phyloP scores from a whole-genome alignment of 2,329 filamentous ascomycete species.

The Aureobasidium namibiae region DNA sequence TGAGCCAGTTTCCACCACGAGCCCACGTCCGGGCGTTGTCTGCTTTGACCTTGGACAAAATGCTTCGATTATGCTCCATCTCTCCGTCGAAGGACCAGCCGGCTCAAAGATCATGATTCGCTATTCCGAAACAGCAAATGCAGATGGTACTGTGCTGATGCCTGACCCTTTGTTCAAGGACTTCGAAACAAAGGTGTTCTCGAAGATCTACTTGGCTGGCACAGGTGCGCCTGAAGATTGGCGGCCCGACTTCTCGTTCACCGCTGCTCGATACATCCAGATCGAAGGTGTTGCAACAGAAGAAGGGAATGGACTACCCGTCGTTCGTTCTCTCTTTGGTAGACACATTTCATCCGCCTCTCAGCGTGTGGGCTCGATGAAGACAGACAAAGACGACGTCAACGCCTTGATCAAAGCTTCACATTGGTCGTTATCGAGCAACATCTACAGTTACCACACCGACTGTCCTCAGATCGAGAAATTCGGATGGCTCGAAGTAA shows the following conservation, averaged over 20 bases:
- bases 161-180: slow-evolving; percentile 34
- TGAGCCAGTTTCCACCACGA: slow-evolving; percentile 21
- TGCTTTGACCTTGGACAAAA: slow-evolving; percentile 29
- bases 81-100: slow-evolving; percentile 22
- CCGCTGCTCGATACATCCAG: slow-evolving; percentile 35
- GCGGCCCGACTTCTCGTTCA: slow-evolving; percentile 37
- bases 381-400: slow-evolving; percentile 34
- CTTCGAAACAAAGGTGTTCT: slow-evolving; percentile 32
- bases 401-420: slow-evolving; percentile 37
- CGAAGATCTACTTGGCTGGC: slow-evolving; percentile 29
- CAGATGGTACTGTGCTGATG: slow-evolving; percentile 31
- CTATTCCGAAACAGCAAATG: slow-evolving; percentile 25
- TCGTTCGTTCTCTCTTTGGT: slow-evolving; percentile 29
- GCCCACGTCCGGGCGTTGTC: slow-evolving; percentile 20
- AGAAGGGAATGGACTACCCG: slow-evolving; percentile 22
- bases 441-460: slow-evolving; percentile 41
- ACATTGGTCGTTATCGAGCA: slow-evolving; percentile 38
- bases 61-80: slow-evolving; percentile 26
- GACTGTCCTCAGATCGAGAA: slow-evolving; percentile 40
- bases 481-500: slow-evolving; percentile 43
- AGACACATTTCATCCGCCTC: slow-evolving; percentile 34
- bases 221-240: slow-evolving; percentile 25
- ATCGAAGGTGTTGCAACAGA: slow-evolving; percentile 31
- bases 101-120: slow-evolving; percentile 26
- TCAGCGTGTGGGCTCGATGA: slow-evolving; percentile 29